Percentiles rank a stretch among this genome's conserved stretches.
Conservation (phyloP, 352 stramenopile species). For the Phytopythium oedochilum region DNA sequence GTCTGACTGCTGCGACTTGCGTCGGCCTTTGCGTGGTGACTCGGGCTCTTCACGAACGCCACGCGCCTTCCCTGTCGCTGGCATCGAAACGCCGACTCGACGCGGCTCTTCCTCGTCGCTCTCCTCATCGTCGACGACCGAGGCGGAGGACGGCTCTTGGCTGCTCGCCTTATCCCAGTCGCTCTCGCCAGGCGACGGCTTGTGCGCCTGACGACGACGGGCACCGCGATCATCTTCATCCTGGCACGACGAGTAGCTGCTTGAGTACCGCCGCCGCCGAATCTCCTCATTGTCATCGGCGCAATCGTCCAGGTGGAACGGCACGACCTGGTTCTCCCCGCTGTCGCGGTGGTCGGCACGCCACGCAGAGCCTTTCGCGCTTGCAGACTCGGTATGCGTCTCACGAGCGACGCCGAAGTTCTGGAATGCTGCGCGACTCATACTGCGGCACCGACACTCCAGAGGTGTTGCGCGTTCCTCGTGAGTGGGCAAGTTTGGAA, state of each 20-base stretch:
- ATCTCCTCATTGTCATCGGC: slow-evolving; percentile 38
- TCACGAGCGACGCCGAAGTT: not conserved
- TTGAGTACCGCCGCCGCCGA: slow-evolving; percentile 28
- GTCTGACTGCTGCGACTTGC: slow-evolving; percentile 25
- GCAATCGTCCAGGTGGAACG: slow-evolving; percentile 46
- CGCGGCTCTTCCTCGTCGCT: slow-evolving; percentile 15
- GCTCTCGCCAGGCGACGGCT: slow-evolving; percentile 16
- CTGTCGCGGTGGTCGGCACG: slow-evolving; percentile 5
- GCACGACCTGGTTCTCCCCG: slow-evolving; percentile 59
- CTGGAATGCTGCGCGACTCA: not conserved
- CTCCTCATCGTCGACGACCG: slow-evolving; percentile 12
- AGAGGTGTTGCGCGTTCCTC: too few relatives aligned
- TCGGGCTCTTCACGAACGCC: slow-evolving; percentile 19
- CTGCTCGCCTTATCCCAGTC: slow-evolving; percentile 39
- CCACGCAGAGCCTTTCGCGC: not conserved
- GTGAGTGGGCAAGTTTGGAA: not conserved
- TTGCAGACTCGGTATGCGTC: not conserved
- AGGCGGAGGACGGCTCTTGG: slow-evolving; percentile 11
- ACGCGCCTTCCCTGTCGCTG: not conserved
- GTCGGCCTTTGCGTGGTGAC: slow-evolving; percentile 12
- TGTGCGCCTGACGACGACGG: not conserved
- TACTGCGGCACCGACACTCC: too few relatives aligned
- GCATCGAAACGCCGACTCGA: not conserved
- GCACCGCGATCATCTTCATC: slow-evolving; percentile 1
- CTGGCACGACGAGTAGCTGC: slow-evolving; percentile 12